phyloP scores from a whole-genome alignment of 2,329 filamentous ascomycete genomes.

The Talaromyces sp. region DNA sequence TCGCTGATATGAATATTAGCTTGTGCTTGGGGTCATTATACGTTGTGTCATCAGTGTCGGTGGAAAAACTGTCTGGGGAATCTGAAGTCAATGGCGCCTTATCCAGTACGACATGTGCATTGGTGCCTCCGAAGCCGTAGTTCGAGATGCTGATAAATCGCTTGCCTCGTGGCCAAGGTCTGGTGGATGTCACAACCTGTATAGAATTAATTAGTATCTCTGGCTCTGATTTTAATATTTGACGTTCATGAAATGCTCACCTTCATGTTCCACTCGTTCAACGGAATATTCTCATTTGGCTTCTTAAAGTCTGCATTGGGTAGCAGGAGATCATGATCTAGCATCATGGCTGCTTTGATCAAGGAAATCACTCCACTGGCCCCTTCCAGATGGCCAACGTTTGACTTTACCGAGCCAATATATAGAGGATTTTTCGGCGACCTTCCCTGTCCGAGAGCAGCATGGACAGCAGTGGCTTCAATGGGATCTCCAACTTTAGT shows the following conservation, averaged over 20 bases:
- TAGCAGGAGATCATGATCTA: slow-evolving; percentile 30
- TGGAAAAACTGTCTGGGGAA: slow-evolving; percentile 14
- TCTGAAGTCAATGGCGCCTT: slow-evolving; percentile 20
- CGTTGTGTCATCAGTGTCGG: background rate
- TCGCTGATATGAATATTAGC: slow-evolving; percentile 27
- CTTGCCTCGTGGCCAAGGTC: slow-evolving; percentile 33
- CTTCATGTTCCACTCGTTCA: slow-evolving; percentile 20
- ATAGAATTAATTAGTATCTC: background rate
- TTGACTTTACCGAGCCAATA: slow-evolving; percentile 34
- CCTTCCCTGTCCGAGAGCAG: slow-evolving; percentile 15
- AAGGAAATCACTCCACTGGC: slow-evolving; percentile 27
- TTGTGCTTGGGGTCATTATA: slow-evolving; percentile 23
- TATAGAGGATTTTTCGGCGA: slow-evolving; percentile 15
- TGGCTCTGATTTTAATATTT: background rate
- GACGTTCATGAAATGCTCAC: background rate
- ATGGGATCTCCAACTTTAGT: slow-evolving; percentile 32
- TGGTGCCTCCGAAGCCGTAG: slow-evolving; percentile 46
- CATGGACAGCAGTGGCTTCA: slow-evolving; percentile 46
- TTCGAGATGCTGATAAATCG: slow-evolving; percentile 41
- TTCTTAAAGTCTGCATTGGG: slow-evolving; percentile 27
- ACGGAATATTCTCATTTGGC: slow-evolving; percentile 22
- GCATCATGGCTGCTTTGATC: slow-evolving; percentile 23
- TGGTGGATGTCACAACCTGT: slow-evolving; percentile 23
- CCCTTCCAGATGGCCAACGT: slow-evolving; percentile 24
- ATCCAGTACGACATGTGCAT: slow-evolving; percentile 33